Base-by-base conservation (phyloP, 495 filamentous ascomycete genomes). In the Aspergillus sclerotiicarbonarius region DNA sequence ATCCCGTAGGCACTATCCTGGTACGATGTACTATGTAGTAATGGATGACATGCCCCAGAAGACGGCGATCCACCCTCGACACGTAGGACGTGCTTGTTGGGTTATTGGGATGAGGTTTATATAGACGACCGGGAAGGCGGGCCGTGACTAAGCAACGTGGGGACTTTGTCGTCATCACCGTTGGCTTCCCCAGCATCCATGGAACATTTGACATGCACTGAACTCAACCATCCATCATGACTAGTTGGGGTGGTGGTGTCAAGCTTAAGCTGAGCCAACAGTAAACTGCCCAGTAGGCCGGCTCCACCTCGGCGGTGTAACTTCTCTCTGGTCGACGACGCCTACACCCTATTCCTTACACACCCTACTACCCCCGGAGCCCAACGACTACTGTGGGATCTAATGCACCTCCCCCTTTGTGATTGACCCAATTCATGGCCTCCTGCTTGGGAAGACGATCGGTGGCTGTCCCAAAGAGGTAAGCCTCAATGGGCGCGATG, bases 91-190 rank as follows among this genome's bases (percentile, higher is more conserved):
- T 25, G 25, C 25, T 5, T 25, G 25, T 25, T 25, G 25, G 25
- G 25, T 5, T 25, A 5, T 25, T 25, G 25, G 25, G 25, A 25
- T 25, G 25, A 25, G 25, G 25, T 25, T 25, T 25, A 25, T 25
- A 25, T 25, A 25, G 25, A 25, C 25, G 2, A 25, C 25, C 25
- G 46, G 46, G 46, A 20, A 49, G 21, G 3, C 21, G 29, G 20
- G 18, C 20, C 1, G 29, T 50, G 47, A 50, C 47, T 50, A 50
- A 50, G 47, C 47, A 50, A 50, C 29, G 47, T 50, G 47, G 47
- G 25, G 25, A 43, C 3, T 53, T 53, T 37, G 19, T 20, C 8
- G 20, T 37, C 32, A 10, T 51, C 32, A n/a, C 25, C 25, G 25
- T 25, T 25, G 25, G 5, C 25, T 25, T 5, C 25, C 25, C 25